Percentiles rank a stretch among this genome's conserved stretches.
phyloP scores from a whole-genome alignment of 73 alveolate species.

The Paramecium octaurelia region DNA sequence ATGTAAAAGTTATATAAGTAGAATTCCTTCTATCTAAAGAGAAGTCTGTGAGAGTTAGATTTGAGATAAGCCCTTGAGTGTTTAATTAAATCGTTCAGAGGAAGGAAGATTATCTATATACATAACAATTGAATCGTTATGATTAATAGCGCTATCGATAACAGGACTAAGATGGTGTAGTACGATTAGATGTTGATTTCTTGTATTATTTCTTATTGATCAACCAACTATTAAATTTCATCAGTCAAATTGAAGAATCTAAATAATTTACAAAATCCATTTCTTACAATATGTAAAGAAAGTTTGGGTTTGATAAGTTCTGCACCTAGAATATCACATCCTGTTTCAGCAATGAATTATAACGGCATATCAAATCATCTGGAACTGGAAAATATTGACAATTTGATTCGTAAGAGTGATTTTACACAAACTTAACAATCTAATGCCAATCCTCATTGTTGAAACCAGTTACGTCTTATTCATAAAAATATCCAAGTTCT shows the following conservation, averaged over 20 bases:
- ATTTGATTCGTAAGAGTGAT: background rate
- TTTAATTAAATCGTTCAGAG: background rate
- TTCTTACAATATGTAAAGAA: background rate
- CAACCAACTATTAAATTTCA: background rate
- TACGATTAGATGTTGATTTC: background rate
- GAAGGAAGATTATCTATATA: background rate
- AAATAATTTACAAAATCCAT: background rate
- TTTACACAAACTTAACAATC: background rate
- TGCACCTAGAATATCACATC: background rate
- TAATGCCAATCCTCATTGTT: background rate
- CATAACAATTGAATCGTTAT: background rate
- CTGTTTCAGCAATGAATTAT: background rate
- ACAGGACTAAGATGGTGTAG: background rate
- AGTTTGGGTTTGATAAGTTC: background rate
- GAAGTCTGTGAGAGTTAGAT: background rate
- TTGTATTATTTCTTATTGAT: background rate
- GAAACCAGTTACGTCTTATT: background rate
- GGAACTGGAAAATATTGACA: background rate
- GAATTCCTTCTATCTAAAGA: background rate
- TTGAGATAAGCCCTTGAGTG: background rate
- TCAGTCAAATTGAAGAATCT: background rate
- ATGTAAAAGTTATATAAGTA: background rate
- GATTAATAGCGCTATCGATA: background rate
- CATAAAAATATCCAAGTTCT: background rate
- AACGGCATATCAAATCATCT: background rate